Base-by-base conservation (phyloP, 1,284 basidiomycete genomes). In the Porogramme epimiltina region DNA sequence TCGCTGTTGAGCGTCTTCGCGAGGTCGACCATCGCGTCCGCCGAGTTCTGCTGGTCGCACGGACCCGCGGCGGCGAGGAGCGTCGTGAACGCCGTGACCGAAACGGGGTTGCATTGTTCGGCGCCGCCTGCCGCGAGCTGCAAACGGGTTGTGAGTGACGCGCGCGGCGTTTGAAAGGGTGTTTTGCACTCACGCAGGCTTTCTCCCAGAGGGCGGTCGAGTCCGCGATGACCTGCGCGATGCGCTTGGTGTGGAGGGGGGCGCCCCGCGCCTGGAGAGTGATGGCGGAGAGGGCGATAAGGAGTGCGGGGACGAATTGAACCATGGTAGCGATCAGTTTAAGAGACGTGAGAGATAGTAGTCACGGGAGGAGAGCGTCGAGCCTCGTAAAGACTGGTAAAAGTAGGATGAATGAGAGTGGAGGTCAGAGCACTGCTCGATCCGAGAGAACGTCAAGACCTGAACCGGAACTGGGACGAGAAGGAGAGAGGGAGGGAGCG, bases 11-110 rank as follows among this genome's bases (percentile, higher is more conserved):
- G 75, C 19, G 72, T 63, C 65, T 85, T 85, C 33, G 80, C 80
- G 25, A 86, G 75, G 60, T 80, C 74, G 52, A 87, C 73, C 79
- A 86, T 82, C 16, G 64, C 60, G 61, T 87, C 84, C 9, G 79
- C 84, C 9, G 77, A 72, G 61, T 86, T 65, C 61, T 87, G 84
- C 65, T 87, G 84, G 13, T 78, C 83, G 61, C 84, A 87, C 45
- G 73, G 67, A 19, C 76, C 79, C 0, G 79, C 77, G 4, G 70
- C 78, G 20, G 79, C 78, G 16, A 84, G 73, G 19, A 86, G 73
- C n/a, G 79, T 81, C 8, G 62, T 61, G 60, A 83, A 82, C 0
- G 81, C 76, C 0, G 66, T 72, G 22, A 82, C 71, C 0, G 83
- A 78, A 47, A 81, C 64, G 4, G 75, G 68, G 60, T 81, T 83